phyloP scores from a whole-genome alignment of 352 stramenopile species.

The Elongisporangium undulatum region DNA sequence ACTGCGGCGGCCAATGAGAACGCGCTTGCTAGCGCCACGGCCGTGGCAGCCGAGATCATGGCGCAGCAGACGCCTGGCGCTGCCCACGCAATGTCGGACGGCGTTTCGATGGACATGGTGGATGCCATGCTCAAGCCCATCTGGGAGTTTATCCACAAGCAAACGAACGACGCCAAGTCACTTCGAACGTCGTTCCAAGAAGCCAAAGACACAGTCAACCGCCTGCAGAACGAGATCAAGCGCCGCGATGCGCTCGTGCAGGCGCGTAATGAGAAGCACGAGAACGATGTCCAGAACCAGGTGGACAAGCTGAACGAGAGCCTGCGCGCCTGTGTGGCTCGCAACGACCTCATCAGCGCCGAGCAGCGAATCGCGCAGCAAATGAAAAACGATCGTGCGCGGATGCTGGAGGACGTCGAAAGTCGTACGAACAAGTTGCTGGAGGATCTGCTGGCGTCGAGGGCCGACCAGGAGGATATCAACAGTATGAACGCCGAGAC shows the following conservation, averaged over 20 bases:
- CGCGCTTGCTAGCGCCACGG: not conserved
- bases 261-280: constrained; percentile 74
- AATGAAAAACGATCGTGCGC: constrained; percentile 60
- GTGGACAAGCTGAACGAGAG: constrained; percentile 80
- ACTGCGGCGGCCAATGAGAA: constrained; percentile 14
- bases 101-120: constrained; percentile 15
- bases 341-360: constrained; percentile 70
- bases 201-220: constrained; percentile 64
- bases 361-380: constrained; percentile 75
- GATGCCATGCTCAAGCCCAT: constrained; percentile 54
- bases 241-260: constrained; percentile 73
- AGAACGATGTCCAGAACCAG: constrained; percentile 58
- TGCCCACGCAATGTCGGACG: not conserved
- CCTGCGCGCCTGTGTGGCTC: constrained; percentile 63
- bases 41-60: not conserved
- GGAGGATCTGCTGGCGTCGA: constrained; percentile 51
- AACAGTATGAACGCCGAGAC: constrained; percentile 74
- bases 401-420: constrained; percentile 56
- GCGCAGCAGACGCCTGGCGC: not conserved
- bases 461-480: constrained; percentile 77
- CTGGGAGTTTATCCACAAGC: constrained; percentile 73
- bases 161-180: constrained; percentile 67
- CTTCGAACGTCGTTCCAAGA: constrained; percentile 62
- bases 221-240: constrained; percentile 79
- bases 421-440: constrained; percentile 58